Evolutionary conservation across 805 yeast species (phyloP), one percentile per base, ranked within the genome.

Genomic region (Metahyphopichia silvanorum): DNA sequence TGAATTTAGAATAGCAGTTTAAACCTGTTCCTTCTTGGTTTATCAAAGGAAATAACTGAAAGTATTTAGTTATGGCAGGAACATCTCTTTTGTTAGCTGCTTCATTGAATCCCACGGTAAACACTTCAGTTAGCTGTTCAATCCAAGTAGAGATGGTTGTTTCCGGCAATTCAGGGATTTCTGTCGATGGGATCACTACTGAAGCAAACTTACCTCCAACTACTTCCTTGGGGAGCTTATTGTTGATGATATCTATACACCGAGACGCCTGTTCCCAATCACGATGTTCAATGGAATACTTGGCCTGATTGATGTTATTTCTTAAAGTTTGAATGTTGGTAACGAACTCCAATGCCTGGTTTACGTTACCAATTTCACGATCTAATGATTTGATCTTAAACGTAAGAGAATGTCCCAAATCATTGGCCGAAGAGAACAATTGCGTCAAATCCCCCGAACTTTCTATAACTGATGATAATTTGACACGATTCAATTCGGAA

Each of bases 31-130:
- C 72, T 35, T 77, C 76, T 50, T 82, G 76, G 6, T 86, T 86
- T 25, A 93, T 80, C 33, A 89, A 64, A 8, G 98, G 98, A 53
- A 93, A 91, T 45, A 88, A 63, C 47, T 84, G 83, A 63, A 91
- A 93, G 53, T 79, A 86, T 35, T 79, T 68, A 0, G 96, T 86
- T 33, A 93, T 63, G 34, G 76, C 69, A 27, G 75, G 79, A 34
- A 86, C 86, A 45, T 86, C 78, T 33, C 75, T 76, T 0, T 63
- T 60, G 8, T 61, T 55, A 1, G 96, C 83, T 1, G 96, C 95
- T 25, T 69, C 68, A 29, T 71, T 71, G 57, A 93, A 93, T 43
- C 80, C 81, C 8, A 63, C 49, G 21, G 68, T 59, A 47, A 89
- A 87, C 3, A 77, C 58, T 1, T 53, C 52, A 4, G 75, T 77